Percentiles rank a stretch among this genome's conserved stretches.
Conservation (phyloP, 176 grass and related monocot species). For the Hyparrhenia diplandra region DNA sequence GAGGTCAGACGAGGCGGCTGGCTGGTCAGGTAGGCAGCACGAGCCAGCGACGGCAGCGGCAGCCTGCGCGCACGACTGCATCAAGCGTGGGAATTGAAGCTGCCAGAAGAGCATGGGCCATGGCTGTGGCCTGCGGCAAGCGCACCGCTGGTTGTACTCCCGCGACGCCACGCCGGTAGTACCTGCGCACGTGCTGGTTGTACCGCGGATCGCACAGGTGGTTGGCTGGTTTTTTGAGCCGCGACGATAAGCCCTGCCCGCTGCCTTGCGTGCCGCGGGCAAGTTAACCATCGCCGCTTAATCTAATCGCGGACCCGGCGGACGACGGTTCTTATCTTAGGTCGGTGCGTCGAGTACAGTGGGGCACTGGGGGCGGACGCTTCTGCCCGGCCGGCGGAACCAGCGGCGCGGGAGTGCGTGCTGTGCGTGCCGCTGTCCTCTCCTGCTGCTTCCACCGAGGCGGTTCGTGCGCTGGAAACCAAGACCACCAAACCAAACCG, state of each 20-base stretch:
- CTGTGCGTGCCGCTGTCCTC: neutral
- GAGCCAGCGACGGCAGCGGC: neutral
- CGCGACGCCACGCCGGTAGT: too few species aligned
- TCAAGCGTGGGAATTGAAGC: neutral
- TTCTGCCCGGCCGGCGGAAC: neutral
- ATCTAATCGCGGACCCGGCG: too few species aligned
- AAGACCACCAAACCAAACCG: neutral
- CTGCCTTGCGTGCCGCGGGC: too few species aligned
- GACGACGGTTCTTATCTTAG: neutral
- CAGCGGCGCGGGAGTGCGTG: neutral
- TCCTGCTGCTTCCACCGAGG: neutral
- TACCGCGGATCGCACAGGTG: too few species aligned
- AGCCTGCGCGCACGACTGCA: neutral
- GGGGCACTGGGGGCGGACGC: neutral
- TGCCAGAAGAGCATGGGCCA: neutral
- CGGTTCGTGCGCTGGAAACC: neutral
- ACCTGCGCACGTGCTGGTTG: too few species aligned
- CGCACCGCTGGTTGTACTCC: too few species aligned
- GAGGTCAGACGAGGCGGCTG: neutral
- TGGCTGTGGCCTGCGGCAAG: neutral
- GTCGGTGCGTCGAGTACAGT: neutral
- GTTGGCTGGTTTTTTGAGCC: too few species aligned
- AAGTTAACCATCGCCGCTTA: too few species aligned
- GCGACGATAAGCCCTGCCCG: too few species aligned
- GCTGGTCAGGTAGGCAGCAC: neutral